Base-by-base conservation (phyloP, 345 rosid genomes). In the Trapa bicornis region DNA sequence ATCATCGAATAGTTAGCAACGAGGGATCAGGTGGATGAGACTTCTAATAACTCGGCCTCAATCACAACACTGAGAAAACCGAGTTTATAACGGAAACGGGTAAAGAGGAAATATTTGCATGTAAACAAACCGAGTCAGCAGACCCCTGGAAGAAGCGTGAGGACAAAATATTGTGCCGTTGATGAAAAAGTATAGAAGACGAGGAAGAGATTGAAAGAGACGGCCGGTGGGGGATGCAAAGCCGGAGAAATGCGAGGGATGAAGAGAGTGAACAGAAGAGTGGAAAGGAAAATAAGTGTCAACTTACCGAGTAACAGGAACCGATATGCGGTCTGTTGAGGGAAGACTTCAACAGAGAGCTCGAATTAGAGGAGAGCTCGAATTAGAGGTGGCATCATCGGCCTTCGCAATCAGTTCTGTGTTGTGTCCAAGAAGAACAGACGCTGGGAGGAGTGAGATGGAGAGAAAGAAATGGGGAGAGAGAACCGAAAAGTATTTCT, bases 341-440 rank as follows among this genome's bases (percentile, higher is more conserved):
- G 29, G 53, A 45, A 36, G 36, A 33, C 5, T 17, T 52, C 64
- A 17, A 17, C 29, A 3, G 64, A 17, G 53, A 39, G 9, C 65
- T 45, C 35, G 50, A 16, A 57, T 57, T 68, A 37, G 50, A 57
- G 63, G 54, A 17, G 53, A 39, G 9, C 65, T 45, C 35, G 50
- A 16, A 57, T 57, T 68, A 37, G 50, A 57, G 63, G 54, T n/a
- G 38, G 37, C 41, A 68, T 68, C 71, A 29, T 39, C 65, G 47
- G 12, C 35, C 37, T 39, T 60, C 38, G 63, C 17, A n/a, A 22
- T 42, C 70, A 41, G 58, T 52, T 66, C 58, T 52, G 57, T 22
- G 29, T 22, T 22, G 29, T 33, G 36, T 42, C 45, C 54, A 45
- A 39, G 67, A 65, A 39, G 67, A 65, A 65, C 29, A 45, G 54